Evolutionary conservation across 2,329 filamentous ascomycete species (phyloP).

Genomic region (Stemphylium vesicarium): DNA sequence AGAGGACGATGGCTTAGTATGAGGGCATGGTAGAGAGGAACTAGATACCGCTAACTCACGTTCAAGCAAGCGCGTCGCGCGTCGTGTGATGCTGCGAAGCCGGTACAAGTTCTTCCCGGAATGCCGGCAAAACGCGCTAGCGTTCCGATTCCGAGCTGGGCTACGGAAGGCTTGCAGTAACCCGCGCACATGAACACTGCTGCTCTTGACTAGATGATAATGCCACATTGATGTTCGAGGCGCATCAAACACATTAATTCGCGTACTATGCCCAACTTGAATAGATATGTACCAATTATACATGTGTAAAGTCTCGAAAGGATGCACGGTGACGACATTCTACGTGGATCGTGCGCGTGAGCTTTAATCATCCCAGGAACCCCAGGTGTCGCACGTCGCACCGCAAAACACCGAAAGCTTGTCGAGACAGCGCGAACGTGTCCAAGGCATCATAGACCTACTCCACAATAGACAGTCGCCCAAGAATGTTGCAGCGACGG

Average conservation of each 20-base stretch:
- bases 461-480: not conserved
- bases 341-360: conserved; percentile 45
- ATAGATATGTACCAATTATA: not conserved
- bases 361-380: conserved; percentile 15
- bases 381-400: conserved; percentile 15
- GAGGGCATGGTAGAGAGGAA: not conserved
- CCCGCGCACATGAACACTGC: not conserved
- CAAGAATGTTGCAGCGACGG: conserved; percentile 18
- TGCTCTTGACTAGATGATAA: not conserved
- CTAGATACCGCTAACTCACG: not conserved
- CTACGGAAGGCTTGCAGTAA: conserved; percentile 12
- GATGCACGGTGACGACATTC: conserved; percentile 24
- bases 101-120: too few relatives aligned
- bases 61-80: too few relatives aligned
- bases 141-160: conserved; percentile 16
- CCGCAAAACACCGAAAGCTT: conserved; percentile 8
- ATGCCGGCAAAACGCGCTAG: not conserved
- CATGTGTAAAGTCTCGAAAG: not conserved
- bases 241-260: not conserved
- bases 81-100: too few relatives aligned
- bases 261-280: not conserved
- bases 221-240: not conserved
- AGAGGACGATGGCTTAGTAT: conserved; percentile 38
- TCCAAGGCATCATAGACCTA: conserved; percentile 1
- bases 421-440: not conserved